Evolutionary conservation across 202 grass and related monocot species (phyloP), one percentile per base, ranked within the genome.

Genomic region (Saccharum hybrid): DNA sequence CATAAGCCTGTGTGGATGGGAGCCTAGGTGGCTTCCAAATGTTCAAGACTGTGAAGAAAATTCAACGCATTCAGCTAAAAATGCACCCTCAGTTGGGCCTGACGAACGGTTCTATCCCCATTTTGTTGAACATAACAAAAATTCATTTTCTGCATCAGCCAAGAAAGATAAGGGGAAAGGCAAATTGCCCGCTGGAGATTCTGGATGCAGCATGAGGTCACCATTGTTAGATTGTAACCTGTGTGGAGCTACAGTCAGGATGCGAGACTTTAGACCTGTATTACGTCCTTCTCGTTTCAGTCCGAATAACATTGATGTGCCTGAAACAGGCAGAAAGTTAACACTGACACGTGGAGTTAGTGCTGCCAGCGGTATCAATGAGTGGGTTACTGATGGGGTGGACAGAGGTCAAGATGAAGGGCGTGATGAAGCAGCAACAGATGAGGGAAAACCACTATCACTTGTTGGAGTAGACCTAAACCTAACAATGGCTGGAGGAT

Each of bases 11-110:
- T 98, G 93, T 90, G 96, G 96, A 74, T 98, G 96, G 96, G 96
- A 98, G 81, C 93, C 93, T 75, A 93, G 96, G 88, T 98, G 96
- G 93, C 91, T 95, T 83, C 91, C 96, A 89, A 95, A 95, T 87
- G 68, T 98, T 78, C 96, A 98, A 83, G 96, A 98, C 79, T 98
- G 89, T 66, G 96, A 98, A 90, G 96, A 98, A 83, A 95, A 98
- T 63, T 98, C 96, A 83, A 88, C 85, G 30, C 90, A 84, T 74
- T 92, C 92, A n/a, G 90, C 92, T 79, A 94, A 81, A 84, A 82
- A 94, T 83, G 88, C 76, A 63, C 71, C 46, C 10, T 88, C 92
- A 70, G 72, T 86, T 88, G 87, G 71, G 74, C 91, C 64, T 57
- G 73, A 66, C 34, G 80, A 84, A 71, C 74, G 30, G 22, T 81